Evolutionary conservation across 352 stramenopile species (phyloP), one percentile per base, ranked within the genome.

Genomic region (Phytopythium chamaehyphon): DNA sequence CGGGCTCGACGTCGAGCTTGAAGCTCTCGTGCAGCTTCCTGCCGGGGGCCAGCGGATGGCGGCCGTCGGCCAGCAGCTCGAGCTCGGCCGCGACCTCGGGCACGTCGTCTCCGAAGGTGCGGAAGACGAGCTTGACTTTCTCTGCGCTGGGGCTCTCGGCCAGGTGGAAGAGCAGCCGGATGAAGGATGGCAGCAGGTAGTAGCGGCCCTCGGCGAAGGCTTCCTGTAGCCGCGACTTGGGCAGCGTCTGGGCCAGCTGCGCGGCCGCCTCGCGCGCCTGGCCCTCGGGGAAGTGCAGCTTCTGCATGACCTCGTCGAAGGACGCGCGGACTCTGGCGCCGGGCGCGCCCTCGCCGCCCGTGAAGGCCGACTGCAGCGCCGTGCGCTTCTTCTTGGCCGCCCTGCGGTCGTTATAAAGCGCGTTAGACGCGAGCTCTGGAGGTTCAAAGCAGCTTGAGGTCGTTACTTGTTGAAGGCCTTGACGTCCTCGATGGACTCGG

Each of bases 51-150:
- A 79, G 64, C n/a, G 84, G 82, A 45, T 94, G 84, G 24, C 53
- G 62, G 18, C 84, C 82, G 2, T 81, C 61, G 4, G 81, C 67
- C 6, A 94, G 60, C 19, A 93, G 54, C 36, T 88, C 73, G 16
- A 94, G 51, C 51, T 94, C 83, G 49, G 75, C 77, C 12, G 76
- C 77, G 24, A 93, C 80, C 40, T 91, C 73, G 0, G 74, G 64
- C 47, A 90, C 77, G 47, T 94, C 83, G 37, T 92, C 76, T 1
- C 83, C 83, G 61, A 94, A 92, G 3, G 82, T 94, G 21, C 83
- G 77, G 56, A 90, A 90, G 28, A 90, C 72, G 8, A 93, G 60
- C 44, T 79, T 79, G 36, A 86, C 62, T 40, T 85, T 6, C 2
- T 64, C 46, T 26, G 58, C 53, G 55, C 66, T 45, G 24, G 58